These are phyloP conservation scores for Spizellomyces punctatus DNA, from an alignment of 192 early-diverging fungal species.

Conservation along the genomic window DNA sequence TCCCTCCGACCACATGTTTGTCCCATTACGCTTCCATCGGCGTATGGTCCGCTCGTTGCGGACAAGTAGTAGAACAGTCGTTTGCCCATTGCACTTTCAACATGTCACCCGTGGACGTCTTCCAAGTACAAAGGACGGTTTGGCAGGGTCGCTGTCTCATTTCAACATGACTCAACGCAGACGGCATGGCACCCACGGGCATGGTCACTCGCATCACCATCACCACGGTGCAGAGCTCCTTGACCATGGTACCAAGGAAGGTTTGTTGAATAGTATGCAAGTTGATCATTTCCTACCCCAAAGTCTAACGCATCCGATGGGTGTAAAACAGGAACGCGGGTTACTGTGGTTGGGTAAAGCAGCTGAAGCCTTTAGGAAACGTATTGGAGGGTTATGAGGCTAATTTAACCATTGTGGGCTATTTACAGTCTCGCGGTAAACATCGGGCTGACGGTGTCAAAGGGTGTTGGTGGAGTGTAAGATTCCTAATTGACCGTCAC, in stretches of 20 bases:
- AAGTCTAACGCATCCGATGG: background rate
- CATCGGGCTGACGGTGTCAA: slow-evolving; percentile 38
- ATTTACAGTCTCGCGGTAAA: slow-evolving; percentile 33
- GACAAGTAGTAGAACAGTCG: no score
- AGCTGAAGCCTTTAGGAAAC: background rate
- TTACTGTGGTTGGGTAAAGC: slow-evolving; percentile 37
- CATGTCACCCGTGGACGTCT: no score
- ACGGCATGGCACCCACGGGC: background rate
- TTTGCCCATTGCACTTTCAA: no score
- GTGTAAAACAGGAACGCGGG: slow-evolving; percentile 27
- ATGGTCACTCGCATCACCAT: slow-evolving; percentile 26
- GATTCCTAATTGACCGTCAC: background rate
- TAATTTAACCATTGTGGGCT: background rate
- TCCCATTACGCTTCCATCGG: no score
- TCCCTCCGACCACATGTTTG: background rate
- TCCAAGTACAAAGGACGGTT: no score
- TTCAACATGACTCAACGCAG: no score
- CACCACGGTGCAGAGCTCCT: slow-evolving; percentile 16
- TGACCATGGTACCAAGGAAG: slow-evolving; percentile 25
- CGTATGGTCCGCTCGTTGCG: no score
- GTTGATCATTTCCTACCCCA: background rate
- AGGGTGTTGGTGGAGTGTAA: slow-evolving; percentile 43
- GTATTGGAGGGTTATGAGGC: background rate
- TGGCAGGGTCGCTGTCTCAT: no score
- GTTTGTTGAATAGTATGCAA: background rate